phyloP scores from a whole-genome alignment of 345 rosid species.

The Bruguiera sexangula region DNA sequence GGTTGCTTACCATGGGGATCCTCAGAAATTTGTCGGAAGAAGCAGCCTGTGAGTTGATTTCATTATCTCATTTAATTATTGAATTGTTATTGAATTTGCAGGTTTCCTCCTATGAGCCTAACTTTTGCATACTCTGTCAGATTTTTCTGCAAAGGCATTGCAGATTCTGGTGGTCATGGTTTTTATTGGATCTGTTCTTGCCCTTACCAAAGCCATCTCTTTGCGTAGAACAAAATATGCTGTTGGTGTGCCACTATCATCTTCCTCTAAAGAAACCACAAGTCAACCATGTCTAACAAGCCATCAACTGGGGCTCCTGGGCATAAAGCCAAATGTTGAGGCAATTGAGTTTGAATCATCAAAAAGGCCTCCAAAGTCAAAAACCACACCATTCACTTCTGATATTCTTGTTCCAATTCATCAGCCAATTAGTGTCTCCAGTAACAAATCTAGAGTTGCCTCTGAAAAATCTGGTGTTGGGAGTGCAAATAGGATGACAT shows the following conservation, averaged over 20 bases:
- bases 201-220: slow-evolving; percentile 59
- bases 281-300: slow-evolving; percentile 51
- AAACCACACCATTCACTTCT: slow-evolving; percentile 41
- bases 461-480: slow-evolving; percentile 48
- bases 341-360: slow-evolving; percentile 41
- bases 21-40: slow-evolving; percentile 45
- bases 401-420: slow-evolving; percentile 87
- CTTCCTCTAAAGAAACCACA: slow-evolving; percentile 45
- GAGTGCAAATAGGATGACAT: slow-evolving; percentile 44
- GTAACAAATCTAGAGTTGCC: slow-evolving; percentile 45
- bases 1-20: slow-evolving; percentile 45
- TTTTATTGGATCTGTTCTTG: slow-evolving; percentile 57
- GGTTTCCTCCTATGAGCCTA: not conserved
- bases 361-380: slow-evolving; percentile 63
- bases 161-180: slow-evolving; percentile 45
- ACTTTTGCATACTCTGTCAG: slow-evolving; percentile 34
- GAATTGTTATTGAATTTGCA: slow-evolving; percentile 4
- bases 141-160: slow-evolving; percentile 48
- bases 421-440: slow-evolving; percentile 49
- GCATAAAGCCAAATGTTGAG: slow-evolving; percentile 62
- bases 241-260: slow-evolving; percentile 22
- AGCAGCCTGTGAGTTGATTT: slow-evolving; percentile 61
- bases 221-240: slow-evolving; percentile 34
- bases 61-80: slow-evolving; percentile 3
- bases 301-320: slow-evolving; percentile 73